These are phyloP conservation scores for Sarcodon aspratus DNA, from an alignment of 768 basidiomycete genomes.

Conservation along the genomic window DNA sequence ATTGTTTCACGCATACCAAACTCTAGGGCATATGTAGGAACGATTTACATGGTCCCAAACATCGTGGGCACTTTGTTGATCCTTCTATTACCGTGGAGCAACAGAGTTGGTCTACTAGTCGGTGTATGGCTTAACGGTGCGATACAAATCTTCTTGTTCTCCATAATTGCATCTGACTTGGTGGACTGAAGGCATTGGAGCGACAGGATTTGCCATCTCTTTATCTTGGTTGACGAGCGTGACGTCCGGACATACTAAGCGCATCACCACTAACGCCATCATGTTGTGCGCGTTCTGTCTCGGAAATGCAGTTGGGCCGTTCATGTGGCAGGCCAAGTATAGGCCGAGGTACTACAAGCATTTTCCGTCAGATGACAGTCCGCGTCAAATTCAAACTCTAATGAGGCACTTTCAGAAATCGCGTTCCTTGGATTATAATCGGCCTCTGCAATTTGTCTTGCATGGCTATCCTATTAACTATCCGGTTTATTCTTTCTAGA, in stretches of 20 bases:
- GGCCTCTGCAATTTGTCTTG: conserved; percentile 48
- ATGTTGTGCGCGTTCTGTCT: conserved; percentile 61
- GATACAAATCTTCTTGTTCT: not conserved
- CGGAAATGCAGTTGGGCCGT: conserved; percentile 59
- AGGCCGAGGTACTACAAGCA: conserved; percentile 39
- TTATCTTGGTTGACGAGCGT: conserved; percentile 56
- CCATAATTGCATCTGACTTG: conserved; percentile 1
- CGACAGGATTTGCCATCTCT: conserved; percentile 46
- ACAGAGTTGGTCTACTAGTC: conserved; percentile 57
- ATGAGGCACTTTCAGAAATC: conserved; percentile 33
- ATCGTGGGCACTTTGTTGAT: conserved; percentile 51
- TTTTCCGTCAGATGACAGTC: too few species aligned
- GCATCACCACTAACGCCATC: conserved; percentile 60
- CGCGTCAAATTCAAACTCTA: too few species aligned
- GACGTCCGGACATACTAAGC: conserved; percentile 65
- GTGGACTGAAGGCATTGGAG: conserved; percentile 35
- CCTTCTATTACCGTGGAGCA: conserved; percentile 50
- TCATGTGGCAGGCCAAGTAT: conserved; percentile 67
- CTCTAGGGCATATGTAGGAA: conserved; percentile 48
- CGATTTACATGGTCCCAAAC: conserved; percentile 51
- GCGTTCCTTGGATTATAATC: conserved; percentile 69
- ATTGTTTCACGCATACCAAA: conserved; percentile 46
- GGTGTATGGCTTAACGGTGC: conserved; percentile 41
- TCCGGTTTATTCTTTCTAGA: conserved; percentile 39
- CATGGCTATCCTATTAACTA: conserved; percentile 33